A percentile compares a stretch with the other conserved stretches of the same genome.
Conservation (phyloP, 768 basidiomycete genomes). For the Ramaria rubella region DNA sequence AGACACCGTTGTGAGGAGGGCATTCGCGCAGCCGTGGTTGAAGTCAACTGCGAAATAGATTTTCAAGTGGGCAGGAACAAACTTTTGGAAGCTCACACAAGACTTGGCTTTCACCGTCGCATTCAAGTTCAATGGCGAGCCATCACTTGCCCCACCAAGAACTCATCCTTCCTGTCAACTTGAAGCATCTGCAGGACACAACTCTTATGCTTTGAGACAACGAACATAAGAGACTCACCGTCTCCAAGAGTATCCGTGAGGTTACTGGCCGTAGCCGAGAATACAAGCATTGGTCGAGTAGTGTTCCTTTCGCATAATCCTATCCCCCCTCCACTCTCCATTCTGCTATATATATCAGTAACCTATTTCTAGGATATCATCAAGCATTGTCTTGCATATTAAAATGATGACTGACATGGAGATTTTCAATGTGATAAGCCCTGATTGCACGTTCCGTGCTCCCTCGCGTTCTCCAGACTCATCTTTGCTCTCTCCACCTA, state of each 20-base stretch:
- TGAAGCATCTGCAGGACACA: slow-evolving; percentile 40
- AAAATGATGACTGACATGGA: slow-evolving; percentile 34
- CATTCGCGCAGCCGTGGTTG: slow-evolving; percentile 78
- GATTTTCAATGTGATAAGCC: slow-evolving; percentile 51
- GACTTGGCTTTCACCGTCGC: slow-evolving; percentile 83
- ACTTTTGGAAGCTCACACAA: slow-evolving; percentile 68
- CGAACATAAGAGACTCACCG: slow-evolving; percentile 33
- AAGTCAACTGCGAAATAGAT: slow-evolving; percentile 95
- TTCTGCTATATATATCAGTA: too few relatives aligned
- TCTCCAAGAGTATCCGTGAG: slow-evolving; percentile 58
- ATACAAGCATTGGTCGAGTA: slow-evolving; percentile 63
- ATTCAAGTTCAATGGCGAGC: slow-evolving; percentile 56
- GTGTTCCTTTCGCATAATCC: slow-evolving; percentile 33
- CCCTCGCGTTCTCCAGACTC: slow-evolving; percentile 19
- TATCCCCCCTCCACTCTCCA: too few relatives aligned
- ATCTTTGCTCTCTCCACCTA: slow-evolving; percentile 16
- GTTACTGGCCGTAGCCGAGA: slow-evolving; percentile 72
- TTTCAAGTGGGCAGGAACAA: slow-evolving; percentile 88
- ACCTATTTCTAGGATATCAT: too few relatives aligned
- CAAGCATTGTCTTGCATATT: too few relatives aligned
- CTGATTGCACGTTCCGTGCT: slow-evolving; percentile 21
- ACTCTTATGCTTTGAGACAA: slow-evolving; percentile 50
- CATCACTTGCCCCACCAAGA: slow-evolving; percentile 21
- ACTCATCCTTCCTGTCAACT: neutral
- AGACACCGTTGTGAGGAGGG: slow-evolving; percentile 30